Conservation (phyloP, 139 green algal species). For the Gonium pectorale region DNA sequence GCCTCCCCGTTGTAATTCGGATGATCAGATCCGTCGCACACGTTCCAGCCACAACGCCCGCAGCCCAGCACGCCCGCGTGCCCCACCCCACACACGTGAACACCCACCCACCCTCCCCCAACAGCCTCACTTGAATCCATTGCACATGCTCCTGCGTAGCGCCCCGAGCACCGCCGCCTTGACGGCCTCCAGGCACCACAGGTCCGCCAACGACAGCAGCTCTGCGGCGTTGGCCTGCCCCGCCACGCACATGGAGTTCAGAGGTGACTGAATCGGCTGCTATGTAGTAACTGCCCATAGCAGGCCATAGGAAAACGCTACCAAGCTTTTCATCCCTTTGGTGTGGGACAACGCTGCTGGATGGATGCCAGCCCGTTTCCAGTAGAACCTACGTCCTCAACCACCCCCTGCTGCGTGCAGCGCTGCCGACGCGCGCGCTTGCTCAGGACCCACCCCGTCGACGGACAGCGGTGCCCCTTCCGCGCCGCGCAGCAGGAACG, state of each 20-base stretch:
- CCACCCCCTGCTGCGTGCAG: not conserved
- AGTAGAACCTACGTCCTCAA: not conserved
- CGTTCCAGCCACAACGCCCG: too few relatives aligned
- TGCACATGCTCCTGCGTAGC: not conserved
- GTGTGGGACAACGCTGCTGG: too few relatives aligned
- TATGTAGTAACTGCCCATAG: not conserved
- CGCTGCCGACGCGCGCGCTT: not conserved
- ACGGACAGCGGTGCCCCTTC: conserved; percentile 8
- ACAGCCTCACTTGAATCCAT: conserved; percentile 26
- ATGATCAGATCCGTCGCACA: too few relatives aligned
- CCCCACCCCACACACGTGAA: too few relatives aligned
- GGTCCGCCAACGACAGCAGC: conserved; percentile 34
- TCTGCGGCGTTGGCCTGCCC: conserved; percentile 22
- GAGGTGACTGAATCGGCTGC: not conserved
- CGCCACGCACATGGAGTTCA: not conserved
- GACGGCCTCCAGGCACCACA: conserved; percentile 7
- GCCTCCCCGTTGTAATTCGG: not conserved
- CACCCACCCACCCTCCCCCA: too few relatives aligned
- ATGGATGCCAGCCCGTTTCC: too few relatives aligned
- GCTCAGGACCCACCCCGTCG: conserved; percentile 19
- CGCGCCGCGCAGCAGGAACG: not conserved
- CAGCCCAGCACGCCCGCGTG: too few relatives aligned
- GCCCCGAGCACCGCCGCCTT: not conserved
- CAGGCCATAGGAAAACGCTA: not conserved
- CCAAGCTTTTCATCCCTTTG: not conserved